Base-by-base conservation (phyloP, 805 yeast genomes). In the Starmera quercuum region DNA sequence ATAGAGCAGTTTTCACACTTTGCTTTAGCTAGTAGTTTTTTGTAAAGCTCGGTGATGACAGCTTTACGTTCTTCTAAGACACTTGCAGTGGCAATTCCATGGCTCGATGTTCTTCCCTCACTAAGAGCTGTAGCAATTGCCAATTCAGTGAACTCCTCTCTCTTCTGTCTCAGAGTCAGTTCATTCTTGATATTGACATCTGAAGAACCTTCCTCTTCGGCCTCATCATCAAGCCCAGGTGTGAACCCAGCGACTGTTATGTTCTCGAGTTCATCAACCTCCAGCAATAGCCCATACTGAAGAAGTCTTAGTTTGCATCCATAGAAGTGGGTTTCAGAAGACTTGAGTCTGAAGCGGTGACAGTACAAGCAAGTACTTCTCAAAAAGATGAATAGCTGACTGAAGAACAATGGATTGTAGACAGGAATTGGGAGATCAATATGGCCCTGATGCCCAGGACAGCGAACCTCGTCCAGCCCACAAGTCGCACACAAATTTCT, bases 361-460 rank as follows among this genome's bases (percentile, higher is more conserved):
- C 99, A 92, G 63, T 77, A 87, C 33, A 92, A 67, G 71, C 99
- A 92, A 14, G 88, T 61, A 29, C 87, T 71, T 56, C 97, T 72
- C 53, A 94, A 67, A 49, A 81, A 77, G 39, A 84, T 73, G 66
- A 80, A 92, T 69, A 92, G 66, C 61, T 90, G 97, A 53, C 78
- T 75, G 75, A 94, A 92, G 53, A 94, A 92, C 47, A 92, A 63
- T 14, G 99, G 97, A 56, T 86, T 90, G 67, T 86, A 92, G 29
- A 85, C 94, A 4, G 97, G 95, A 27, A 87, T 80, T 6, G 99
- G 99, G 43, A 92, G 71, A 57, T 90, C 97, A 43, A 92, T 87
- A 59, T 92, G 98, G 40, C 99, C 99, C 59, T 87, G 86, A 59
- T 92, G 99, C 30, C 99, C 99, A 4, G 97, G 97, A 65, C 99